A percentile compares a stretch with the other conserved stretches of the same genome.
Conservation (phyloP, 768 basidiomycete species). For the Calocybe indica region DNA sequence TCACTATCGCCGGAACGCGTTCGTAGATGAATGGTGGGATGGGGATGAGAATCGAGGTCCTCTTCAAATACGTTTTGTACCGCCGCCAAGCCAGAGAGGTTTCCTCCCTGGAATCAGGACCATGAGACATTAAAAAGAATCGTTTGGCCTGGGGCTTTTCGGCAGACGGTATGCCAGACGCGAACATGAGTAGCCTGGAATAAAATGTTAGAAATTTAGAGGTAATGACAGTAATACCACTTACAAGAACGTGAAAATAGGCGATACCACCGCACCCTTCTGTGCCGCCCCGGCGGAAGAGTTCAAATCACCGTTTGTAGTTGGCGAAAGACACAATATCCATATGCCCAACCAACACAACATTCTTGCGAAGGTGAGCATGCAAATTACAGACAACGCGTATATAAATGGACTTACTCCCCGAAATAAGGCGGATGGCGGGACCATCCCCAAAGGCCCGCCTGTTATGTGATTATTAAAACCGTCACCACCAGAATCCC, state of each 20-base stretch:
- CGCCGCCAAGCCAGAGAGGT: constrained; percentile 37
- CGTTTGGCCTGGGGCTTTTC: constrained; percentile 61
- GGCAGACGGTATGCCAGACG: constrained; percentile 62
- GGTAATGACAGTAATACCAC: constrained; percentile 11
- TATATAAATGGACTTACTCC: constrained; percentile 37
- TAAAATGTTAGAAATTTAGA: not conserved
- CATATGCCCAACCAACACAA: constrained; percentile 66
- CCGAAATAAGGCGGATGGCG: constrained; percentile 71
- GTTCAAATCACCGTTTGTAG: constrained; percentile 36
- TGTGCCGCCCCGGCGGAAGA: constrained; percentile 46
- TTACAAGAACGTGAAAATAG: constrained; percentile 60
- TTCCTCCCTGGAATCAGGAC: constrained; percentile 22
- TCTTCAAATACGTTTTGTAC: constrained; percentile 49
- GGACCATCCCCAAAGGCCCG: constrained; percentile 50
- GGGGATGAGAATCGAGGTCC: constrained; percentile 58
- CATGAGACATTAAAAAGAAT: constrained; percentile 49
- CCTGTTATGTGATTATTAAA: constrained; percentile 19
- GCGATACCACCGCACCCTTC: constrained; percentile 53
- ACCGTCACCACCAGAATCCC: not conserved
- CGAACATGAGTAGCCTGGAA: constrained; percentile 53
- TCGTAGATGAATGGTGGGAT: constrained; percentile 51
- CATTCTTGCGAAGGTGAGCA: constrained; percentile 27
- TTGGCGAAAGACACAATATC: constrained; percentile 54
- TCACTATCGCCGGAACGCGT: constrained; percentile 43
- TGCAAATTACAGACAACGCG: not conserved